phyloP scores from a whole-genome alignment of 345 rosid species.

The Erysimum cheiranthoides region DNA sequence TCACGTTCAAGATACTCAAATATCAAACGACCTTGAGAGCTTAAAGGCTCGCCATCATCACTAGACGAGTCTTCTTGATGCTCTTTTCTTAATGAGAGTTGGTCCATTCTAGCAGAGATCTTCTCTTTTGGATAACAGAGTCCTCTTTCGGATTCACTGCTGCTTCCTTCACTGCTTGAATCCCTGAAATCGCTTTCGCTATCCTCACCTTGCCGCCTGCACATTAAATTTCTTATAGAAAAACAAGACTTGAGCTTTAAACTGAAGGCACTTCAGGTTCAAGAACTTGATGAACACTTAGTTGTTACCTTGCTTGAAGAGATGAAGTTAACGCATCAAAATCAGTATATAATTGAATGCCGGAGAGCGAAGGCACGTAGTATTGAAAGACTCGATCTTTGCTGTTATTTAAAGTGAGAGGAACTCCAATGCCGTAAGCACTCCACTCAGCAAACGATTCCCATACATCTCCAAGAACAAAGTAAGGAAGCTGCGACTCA shows the following conservation, averaged over 20 bases:
- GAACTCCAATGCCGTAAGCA: constrained; percentile 85
- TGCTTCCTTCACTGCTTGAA: constrained; percentile 79
- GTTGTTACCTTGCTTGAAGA: constrained; percentile 55
- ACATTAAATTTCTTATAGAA: neutral
- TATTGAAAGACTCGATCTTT: constrained; percentile 70
- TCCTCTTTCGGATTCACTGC: constrained; percentile 66
- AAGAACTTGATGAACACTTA: neutral
- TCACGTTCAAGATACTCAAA: constrained; percentile 83
- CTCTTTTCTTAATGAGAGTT: constrained; percentile 58
- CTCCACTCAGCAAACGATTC: constrained; percentile 83
- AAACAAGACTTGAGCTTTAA: constrained; percentile 6
- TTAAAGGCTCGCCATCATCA: constrained; percentile 74
- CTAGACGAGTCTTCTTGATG: constrained; percentile 63
- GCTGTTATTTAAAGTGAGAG: constrained; percentile 53
- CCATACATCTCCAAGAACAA: constrained; percentile 80
- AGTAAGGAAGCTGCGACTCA: constrained; percentile 52
- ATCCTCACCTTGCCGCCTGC: constrained; percentile 62
- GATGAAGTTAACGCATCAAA: constrained; percentile 48
- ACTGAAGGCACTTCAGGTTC: neutral
- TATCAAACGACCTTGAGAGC: constrained; percentile 57
- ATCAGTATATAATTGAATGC: constrained; percentile 66
- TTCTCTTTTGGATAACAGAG: constrained; percentile 45
- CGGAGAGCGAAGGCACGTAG: constrained; percentile 74
- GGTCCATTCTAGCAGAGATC: constrained; percentile 50
- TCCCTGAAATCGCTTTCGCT: constrained; percentile 79